Evolutionary conservation across 2,329 filamentous ascomycete species (phyloP).

Genomic region (Penicillium freii): DNA sequence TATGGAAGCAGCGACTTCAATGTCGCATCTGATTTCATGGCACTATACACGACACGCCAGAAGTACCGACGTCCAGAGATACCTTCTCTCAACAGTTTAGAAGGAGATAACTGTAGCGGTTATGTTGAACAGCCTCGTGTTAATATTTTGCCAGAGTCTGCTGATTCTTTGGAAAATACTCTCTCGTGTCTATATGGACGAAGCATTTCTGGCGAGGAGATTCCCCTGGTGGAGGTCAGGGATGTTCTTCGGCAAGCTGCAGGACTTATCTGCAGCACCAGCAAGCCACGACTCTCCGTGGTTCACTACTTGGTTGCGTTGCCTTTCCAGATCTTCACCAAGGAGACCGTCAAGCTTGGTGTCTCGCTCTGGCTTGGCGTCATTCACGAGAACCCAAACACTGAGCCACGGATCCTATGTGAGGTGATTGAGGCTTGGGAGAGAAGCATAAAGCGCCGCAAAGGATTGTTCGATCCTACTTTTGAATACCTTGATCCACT

Average conservation of each 20-base stretch:
- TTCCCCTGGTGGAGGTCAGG: constrained; percentile 71
- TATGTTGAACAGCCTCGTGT: constrained; percentile 5
- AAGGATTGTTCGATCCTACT: constrained; percentile 75
- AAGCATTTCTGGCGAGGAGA: constrained; percentile 65
- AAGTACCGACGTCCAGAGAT: constrained; percentile 88
- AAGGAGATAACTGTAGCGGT: constrained; percentile 2
- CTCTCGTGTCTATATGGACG: constrained; percentile 71
- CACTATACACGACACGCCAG: constrained; percentile 94
- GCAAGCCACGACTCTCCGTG: constrained; percentile 72
- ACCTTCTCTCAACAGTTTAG: constrained; percentile 35
- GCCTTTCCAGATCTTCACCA: constrained; percentile 89
- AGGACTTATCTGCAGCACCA: constrained; percentile 76
- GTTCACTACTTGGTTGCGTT: constrained; percentile 87
- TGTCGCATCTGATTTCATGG: constrained; percentile 91
- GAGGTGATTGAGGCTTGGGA: constrained; percentile 94
- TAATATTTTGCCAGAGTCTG: constrained; percentile 21
- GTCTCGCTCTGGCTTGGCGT: constrained; percentile 95
- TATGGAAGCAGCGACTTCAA: constrained; percentile 75
- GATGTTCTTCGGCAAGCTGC: constrained; percentile 82
- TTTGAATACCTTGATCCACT: constrained; percentile 82
- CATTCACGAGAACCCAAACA: constrained; percentile 88
- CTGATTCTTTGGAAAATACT: constrained; percentile 53
- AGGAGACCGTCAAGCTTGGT: constrained; percentile 91
- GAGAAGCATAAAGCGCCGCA: constrained; percentile 69
- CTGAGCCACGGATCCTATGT: constrained; percentile 80